These are phyloP conservation scores for Lolium perenne DNA, from an alignment of 176 grass and related monocot genomes.

Conservation along the genomic window DNA sequence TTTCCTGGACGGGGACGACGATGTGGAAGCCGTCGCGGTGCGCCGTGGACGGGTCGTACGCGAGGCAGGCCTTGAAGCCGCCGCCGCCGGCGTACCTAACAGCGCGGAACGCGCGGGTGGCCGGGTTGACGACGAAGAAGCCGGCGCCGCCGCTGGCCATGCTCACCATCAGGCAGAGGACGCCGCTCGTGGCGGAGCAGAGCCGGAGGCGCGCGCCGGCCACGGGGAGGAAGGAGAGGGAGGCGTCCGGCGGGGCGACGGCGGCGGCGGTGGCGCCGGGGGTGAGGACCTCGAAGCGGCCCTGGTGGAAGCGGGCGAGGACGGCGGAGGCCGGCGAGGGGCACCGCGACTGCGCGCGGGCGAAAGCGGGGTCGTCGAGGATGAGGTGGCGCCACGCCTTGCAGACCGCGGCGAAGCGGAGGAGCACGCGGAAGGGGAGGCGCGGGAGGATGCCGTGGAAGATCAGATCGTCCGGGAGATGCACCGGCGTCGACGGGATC, in stretches of 20 bases:
- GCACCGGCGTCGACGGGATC: not conserved
- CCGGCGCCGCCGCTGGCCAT: not conserved
- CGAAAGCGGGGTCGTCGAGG: not conserved
- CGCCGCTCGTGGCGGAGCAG: slow-evolving; percentile 32
- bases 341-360: slow-evolving; percentile 21
- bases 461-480: slow-evolving; percentile 6
- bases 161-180: not conserved
- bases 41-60: slow-evolving; percentile 17
- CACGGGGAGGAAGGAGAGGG: slow-evolving; percentile 21
- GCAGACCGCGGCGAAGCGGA: slow-evolving; percentile 28
- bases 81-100: not conserved
- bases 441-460: slow-evolving; percentile 11
- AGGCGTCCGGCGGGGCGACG: slow-evolving; percentile 16
- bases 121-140: slow-evolving; percentile 20
- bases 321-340: slow-evolving; percentile 11
- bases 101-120: not conserved
- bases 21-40: not conserved
- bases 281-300: slow-evolving; percentile 30
- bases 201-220: not conserved
- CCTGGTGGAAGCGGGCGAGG: slow-evolving; percentile 22
- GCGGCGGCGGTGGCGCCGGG: not conserved
- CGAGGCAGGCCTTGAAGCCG: slow-evolving; percentile 14
- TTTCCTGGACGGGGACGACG: not conserved
- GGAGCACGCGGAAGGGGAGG: slow-evolving; percentile 15
- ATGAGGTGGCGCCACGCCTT: slow-evolving; percentile 38